Evolutionary conservation across 139 green algal species (phyloP), one percentile per base, ranked within the genome.

Genomic region (Chlorella vulgaris): DNA sequence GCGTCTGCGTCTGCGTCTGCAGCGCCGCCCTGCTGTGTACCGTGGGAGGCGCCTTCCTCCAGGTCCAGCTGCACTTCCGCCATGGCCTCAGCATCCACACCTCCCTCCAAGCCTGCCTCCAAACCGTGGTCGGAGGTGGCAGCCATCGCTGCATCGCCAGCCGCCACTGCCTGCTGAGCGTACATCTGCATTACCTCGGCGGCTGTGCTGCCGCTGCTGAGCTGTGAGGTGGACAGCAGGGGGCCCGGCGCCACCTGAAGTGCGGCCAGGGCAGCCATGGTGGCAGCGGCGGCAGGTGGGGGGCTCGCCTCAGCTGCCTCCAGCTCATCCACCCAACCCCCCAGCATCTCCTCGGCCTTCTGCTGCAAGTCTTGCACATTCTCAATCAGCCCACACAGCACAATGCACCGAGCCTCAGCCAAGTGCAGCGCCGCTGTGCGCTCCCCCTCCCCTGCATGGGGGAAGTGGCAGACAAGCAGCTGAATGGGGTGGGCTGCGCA

Each of bases 341-440:
- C 70, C 70, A 78, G 50, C 47, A 78, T 53, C 73, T 80, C 36
- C 73, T 80, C 73, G 26, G 53, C 73, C 73, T 36, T 8, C 53
- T 36, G 10, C 36, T 80, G 53, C 73, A 80, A 53, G 19, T 69
- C 73, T 28, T 68, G 39, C 35, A 69, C 73, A 8, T 31, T 13
- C 8, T 69, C 73, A 35, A 80, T 51, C 53, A 80, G 35, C 26
- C 22, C 53, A 0, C 31, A 36, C 7, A 47, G 53, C 0, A 53
- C 73, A 31, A 53, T 38, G n/a, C 73, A 55, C 10, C 38, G 73
- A 1, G 53, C 73, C 36, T 80, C 53, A 15, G 36, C 53, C 35
- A n/a, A 35, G 7, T 29, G 50, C 53, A 69, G 53, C 31, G 73
- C 73, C 0, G 35, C 53, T 5, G 7, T 15, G 3, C 73, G 73